phyloP scores from a whole-genome alignment of 495 filamentous ascomycete species.

The Xylaria telfairii region DNA sequence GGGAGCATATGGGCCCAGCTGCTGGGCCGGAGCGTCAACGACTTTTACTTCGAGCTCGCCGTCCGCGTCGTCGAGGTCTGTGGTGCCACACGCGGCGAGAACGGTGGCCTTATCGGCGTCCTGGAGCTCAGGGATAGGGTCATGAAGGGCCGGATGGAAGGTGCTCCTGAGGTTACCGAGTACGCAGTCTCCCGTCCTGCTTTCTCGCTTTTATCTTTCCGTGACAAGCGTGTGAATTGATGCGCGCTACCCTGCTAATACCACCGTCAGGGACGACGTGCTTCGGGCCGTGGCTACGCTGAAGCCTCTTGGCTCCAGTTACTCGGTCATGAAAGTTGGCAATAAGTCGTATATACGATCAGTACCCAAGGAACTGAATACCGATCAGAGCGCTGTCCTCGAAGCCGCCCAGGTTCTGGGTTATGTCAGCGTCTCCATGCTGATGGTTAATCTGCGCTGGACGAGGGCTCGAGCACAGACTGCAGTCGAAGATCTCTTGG shows the following conservation, averaged over 20 bases:
- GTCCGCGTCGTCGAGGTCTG: slow-evolving; percentile 95
- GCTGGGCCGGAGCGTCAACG: slow-evolving; percentile 87
- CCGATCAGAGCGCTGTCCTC: slow-evolving; percentile 88
- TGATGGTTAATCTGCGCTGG: slow-evolving; percentile 90
- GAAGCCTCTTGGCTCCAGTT: slow-evolving; percentile 85
- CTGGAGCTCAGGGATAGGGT: slow-evolving; percentile 78
- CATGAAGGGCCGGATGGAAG: slow-evolving; percentile 73
- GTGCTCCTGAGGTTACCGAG: slow-evolving; percentile 74
- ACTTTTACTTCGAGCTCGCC: slow-evolving; percentile 97
- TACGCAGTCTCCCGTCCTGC: slow-evolving; percentile 35
- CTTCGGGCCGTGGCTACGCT: slow-evolving; percentile 87
- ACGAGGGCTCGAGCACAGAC: slow-evolving; percentile 83
- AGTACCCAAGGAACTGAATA: slow-evolving; percentile 94
- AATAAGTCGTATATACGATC: slow-evolving; percentile 87
- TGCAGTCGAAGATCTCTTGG: slow-evolving; percentile 87
- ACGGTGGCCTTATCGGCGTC: slow-evolving; percentile 89
- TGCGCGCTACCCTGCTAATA: neutral
- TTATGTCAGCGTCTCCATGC: slow-evolving; percentile 89
- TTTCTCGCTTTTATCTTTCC: neutral
- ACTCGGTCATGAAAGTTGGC: slow-evolving; percentile 81
- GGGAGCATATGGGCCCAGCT: slow-evolving; percentile 90
- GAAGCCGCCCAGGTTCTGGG: slow-evolving; percentile 86
- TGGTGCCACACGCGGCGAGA: slow-evolving; percentile 82
- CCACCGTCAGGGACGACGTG: slow-evolving; percentile 75
- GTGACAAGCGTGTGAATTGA: neutral